phyloP scores from a whole-genome alignment of 495 filamentous ascomycete species.

The Penicillium atrosanguineum region DNA sequence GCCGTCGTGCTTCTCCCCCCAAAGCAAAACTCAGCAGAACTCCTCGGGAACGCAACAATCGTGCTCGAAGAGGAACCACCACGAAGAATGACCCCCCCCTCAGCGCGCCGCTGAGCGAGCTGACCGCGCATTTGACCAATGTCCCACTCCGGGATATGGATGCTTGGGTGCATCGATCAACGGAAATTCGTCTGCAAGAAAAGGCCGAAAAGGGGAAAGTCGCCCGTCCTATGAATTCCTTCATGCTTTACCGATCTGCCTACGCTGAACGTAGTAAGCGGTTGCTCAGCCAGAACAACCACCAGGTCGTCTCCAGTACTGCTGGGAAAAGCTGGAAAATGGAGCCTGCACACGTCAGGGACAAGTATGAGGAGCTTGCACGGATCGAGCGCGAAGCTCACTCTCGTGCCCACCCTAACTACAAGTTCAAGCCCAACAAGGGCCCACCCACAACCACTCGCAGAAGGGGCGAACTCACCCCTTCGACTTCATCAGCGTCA shows the following conservation, averaged over 20 bases:
- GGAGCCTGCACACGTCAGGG: slow-evolving; percentile 67
- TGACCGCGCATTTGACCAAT: slow-evolving; percentile 65
- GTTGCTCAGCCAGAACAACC: slow-evolving; percentile 84
- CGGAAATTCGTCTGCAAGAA: slow-evolving; percentile 66
- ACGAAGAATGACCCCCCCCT: slow-evolving; percentile 4
- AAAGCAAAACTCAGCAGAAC: neutral
- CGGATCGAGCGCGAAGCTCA: slow-evolving; percentile 84
- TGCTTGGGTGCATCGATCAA: slow-evolving; percentile 70
- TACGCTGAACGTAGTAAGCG: slow-evolving; percentile 83
- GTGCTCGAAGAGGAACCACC: neutral
- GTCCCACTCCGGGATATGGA: slow-evolving; percentile 77
- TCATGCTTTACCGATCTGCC: slow-evolving; percentile 96
- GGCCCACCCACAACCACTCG: slow-evolving; percentile 42
- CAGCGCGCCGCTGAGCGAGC: slow-evolving; percentile 65
- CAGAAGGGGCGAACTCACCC: slow-evolving; percentile 26
- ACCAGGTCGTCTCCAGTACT: slow-evolving; percentile 85
- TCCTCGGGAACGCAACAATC: neutral
- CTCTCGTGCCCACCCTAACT: slow-evolving; percentile 79
- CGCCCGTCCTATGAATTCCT: slow-evolving; percentile 94
- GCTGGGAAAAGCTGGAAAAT: slow-evolving; percentile 83
- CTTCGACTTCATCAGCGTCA: slow-evolving; percentile 8
- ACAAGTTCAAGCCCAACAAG: slow-evolving; percentile 93
- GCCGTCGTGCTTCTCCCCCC: neutral
- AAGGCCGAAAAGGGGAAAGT: slow-evolving; percentile 74
- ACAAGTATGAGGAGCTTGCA: slow-evolving; percentile 80